Conservation (phyloP, 2,329 filamentous ascomycete genomes). For the Rachicladosporium sp. region DNA sequence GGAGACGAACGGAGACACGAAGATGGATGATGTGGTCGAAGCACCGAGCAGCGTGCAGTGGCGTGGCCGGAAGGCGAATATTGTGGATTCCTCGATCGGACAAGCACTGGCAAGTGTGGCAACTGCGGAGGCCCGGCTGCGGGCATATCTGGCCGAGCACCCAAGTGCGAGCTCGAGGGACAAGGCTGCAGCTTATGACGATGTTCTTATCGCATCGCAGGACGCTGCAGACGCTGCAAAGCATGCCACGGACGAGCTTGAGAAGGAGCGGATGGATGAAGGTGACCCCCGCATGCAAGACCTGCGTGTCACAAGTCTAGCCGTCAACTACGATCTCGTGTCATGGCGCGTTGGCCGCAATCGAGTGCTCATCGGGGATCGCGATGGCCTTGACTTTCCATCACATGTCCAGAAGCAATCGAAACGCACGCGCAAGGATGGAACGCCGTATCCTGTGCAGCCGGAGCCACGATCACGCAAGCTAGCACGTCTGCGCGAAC, state of each 20-base stretch:
- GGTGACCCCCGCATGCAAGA: constrained; percentile 82
- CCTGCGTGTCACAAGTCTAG: constrained; percentile 80
- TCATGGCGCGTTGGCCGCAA: constrained; percentile 93
- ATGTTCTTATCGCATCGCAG: constrained; percentile 78
- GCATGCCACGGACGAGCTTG: constrained; percentile 80
- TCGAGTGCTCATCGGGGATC: constrained; percentile 68
- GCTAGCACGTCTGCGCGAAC: constrained; percentile 70
- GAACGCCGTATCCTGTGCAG: constrained; percentile 35
- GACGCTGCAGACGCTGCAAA: constrained; percentile 91
- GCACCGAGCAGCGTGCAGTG: constrained; percentile 68
- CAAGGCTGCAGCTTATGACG: constrained; percentile 78
- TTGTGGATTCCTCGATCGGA: constrained; percentile 88
- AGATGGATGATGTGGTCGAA: constrained; percentile 22
- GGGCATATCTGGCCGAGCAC: constrained; percentile 33
- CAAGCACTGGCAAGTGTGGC: constrained; percentile 63
- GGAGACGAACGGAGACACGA: constrained; percentile 13
- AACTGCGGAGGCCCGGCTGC: constrained; percentile 40
- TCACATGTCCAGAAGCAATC: constrained; percentile 43
- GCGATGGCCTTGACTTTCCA: constrained; percentile 58
- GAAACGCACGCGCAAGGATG: constrained; percentile 36
- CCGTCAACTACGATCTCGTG: constrained; percentile 86
- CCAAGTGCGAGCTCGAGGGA: constrained; percentile 40
- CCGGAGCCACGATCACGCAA: constrained; percentile 62
- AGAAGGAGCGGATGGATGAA: constrained; percentile 69
- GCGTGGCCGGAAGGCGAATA: constrained; percentile 72